Conservation (phyloP, 2,329 filamentous ascomycete species). For the Thelonectria blattea region DNA sequence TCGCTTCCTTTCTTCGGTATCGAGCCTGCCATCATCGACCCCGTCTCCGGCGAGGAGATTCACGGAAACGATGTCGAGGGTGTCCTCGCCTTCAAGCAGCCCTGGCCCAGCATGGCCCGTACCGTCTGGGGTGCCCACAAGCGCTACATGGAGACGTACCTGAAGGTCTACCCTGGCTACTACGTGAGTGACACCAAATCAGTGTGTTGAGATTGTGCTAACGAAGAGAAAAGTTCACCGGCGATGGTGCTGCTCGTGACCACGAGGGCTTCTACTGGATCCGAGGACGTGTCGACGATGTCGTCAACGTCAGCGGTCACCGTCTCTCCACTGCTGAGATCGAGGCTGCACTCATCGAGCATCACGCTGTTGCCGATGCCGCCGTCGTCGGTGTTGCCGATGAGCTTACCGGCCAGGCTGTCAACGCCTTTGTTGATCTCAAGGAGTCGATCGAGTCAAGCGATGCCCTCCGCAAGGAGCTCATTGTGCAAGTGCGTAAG, state of each 20-base stretch:
- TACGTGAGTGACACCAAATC: constrained; percentile 70
- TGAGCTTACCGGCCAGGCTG: constrained; percentile 94
- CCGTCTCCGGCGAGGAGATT: constrained; percentile 91
- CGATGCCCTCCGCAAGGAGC: constrained; percentile 88
- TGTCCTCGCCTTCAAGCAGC: constrained; percentile 94
- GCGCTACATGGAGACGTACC: constrained; percentile 97
- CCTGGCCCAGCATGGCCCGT: constrained; percentile 98
- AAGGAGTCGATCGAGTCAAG: constrained; percentile 80
- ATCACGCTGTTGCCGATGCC: constrained; percentile 87
- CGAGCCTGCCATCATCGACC: constrained; percentile 96
- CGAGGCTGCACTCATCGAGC: constrained; percentile 94
- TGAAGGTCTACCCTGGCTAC: constrained; percentile 97
- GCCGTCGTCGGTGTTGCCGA: constrained; percentile 93
- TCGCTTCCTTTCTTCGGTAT: constrained; percentile 98
- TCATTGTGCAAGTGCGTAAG: constrained; percentile 93
- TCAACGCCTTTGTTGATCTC: constrained; percentile 94
- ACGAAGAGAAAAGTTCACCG: constrained; percentile 70
- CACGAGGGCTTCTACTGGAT: constrained; percentile 99
- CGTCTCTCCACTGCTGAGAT: constrained; percentile 97
- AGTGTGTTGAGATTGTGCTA: background rate
- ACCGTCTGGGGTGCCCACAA: constrained; percentile 98
- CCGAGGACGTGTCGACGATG: constrained; percentile 95
- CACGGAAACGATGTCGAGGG: constrained; percentile 96
- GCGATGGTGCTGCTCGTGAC: constrained; percentile 93
- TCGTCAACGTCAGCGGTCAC: constrained; percentile 97